Conservation (phyloP, 1,139 yeast species). For the Entelexis paramagnoliae region DNA sequence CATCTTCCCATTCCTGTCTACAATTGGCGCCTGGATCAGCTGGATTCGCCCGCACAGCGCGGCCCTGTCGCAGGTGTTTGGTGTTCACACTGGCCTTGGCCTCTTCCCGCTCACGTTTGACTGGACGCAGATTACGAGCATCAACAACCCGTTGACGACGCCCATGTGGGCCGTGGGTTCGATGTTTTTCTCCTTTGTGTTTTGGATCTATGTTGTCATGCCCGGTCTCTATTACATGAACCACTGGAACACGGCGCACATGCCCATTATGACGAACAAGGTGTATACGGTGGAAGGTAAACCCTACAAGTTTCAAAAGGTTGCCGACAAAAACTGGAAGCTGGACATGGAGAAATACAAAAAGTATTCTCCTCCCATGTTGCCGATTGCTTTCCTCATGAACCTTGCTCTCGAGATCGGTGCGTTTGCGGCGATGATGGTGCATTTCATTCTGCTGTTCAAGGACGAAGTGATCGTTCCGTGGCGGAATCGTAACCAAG, state of each 20-base stretch:
- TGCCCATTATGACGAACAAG: constrained; percentile 20
- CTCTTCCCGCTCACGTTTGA: constrained; percentile 52
- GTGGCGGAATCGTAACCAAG: constrained; percentile 9
- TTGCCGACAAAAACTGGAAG: constrained; percentile 15
- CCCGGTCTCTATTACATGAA: constrained; percentile 20
- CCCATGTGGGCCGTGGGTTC: constrained; percentile 17
- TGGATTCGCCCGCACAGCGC: constrained; percentile 50
- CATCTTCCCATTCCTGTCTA: constrained; percentile 26
- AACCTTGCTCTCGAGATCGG: constrained; percentile 13
- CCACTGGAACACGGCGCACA: constrained; percentile 17
- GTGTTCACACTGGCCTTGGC: constrained; percentile 51
- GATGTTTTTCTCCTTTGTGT: constrained; percentile 19
- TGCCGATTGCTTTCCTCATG: constrained; percentile 20
- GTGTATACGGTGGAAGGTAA: constrained; percentile 14
- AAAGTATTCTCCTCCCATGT: constrained; percentile 20
- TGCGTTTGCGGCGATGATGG: constrained; percentile 14
- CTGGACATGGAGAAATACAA: constrained; percentile 16
- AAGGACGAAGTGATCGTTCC: constrained; percentile 18
- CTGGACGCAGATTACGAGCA: constrained; percentile 41
- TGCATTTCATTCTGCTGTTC: constrained; percentile 14
- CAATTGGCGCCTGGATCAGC: constrained; percentile 27
- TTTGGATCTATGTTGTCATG: constrained; percentile 21
- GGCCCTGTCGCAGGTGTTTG: constrained; percentile 52
- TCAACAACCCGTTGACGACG: constrained; percentile 19
- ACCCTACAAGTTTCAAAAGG: constrained; percentile 13